phyloP scores from a whole-genome alignment of 371 early-diverging fungal species.

The Syncephalastrum sp. region DNA sequence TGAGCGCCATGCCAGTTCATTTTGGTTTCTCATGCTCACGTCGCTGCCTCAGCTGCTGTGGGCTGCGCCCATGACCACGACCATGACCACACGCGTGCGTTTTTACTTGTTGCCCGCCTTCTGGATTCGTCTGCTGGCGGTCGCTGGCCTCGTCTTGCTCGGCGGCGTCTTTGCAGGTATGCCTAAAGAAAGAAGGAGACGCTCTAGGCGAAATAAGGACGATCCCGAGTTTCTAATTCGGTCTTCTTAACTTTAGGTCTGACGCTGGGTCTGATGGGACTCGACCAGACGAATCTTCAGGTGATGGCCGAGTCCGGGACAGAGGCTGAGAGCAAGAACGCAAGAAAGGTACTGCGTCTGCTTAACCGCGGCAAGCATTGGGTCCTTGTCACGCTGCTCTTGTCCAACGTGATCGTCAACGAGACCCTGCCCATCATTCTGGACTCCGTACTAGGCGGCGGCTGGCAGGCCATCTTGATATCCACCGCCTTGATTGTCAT shows the following conservation, averaged over 20 bases:
- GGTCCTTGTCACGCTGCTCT: constrained; percentile 86
- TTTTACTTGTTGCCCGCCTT: constrained; percentile 16
- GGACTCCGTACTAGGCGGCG: constrained; percentile 77
- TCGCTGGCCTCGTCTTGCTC: constrained; percentile 49
- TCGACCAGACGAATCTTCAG: constrained; percentile 69
- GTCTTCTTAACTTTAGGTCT: constrained; percentile 47
- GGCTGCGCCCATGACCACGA: too few species aligned
- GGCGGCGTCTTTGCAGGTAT: constrained; percentile 66
- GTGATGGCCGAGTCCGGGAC: constrained; percentile 74
- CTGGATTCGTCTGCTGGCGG: constrained; percentile 29
- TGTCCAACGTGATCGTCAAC: constrained; percentile 92
- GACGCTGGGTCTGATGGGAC: constrained; percentile 84
- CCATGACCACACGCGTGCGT: too few species aligned
- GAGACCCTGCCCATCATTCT: constrained; percentile 94
- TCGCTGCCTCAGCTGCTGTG: too few species aligned
- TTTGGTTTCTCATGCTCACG: neutral
- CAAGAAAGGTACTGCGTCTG: constrained; percentile 66
- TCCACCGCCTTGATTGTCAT: constrained; percentile 88
- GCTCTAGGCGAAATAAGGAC: too few species aligned
- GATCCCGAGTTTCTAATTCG: too few species aligned
- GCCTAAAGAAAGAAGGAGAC: neutral
- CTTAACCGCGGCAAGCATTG: constrained; percentile 76
- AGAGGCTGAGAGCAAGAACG: constrained; percentile 61
- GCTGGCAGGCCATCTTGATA: constrained; percentile 84
- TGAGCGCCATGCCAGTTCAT: too few species aligned